Percentiles rank a stretch among this genome's conserved stretches.
Conservation (phyloP, 2,329 filamentous ascomycete species). For the Thielaviopsis punctulata region DNA sequence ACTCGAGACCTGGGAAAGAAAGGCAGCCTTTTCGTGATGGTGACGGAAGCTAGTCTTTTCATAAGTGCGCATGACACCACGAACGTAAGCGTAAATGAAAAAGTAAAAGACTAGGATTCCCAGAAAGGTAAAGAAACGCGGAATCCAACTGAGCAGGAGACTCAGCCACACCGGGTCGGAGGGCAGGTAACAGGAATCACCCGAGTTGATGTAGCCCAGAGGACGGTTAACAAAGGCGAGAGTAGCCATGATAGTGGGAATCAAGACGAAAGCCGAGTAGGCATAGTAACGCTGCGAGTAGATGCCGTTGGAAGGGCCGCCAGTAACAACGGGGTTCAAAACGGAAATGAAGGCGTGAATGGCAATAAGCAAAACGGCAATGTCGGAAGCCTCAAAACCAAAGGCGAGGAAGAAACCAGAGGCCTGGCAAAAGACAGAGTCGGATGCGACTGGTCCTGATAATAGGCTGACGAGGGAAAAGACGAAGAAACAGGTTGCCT, state of each 20-base stretch:
- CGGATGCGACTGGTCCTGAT: constrained; percentile 30
- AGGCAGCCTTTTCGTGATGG: constrained; percentile 2
- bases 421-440: constrained; percentile 45
- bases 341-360: constrained; percentile 58
- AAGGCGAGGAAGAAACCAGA: constrained; percentile 50
- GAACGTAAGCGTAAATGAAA: constrained; percentile 54
- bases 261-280: constrained; percentile 36
- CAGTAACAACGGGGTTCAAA: constrained; percentile 33
- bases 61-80: constrained; percentile 13
- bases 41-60: constrained; percentile 7
- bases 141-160: constrained; percentile 53
- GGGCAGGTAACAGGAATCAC: constrained; percentile 54
- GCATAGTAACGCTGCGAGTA: constrained; percentile 48
- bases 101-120: constrained; percentile 48
- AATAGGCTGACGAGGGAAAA: constrained; percentile 43
- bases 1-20: constrained; percentile 2
- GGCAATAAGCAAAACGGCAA: constrained; percentile 55
- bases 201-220: constrained; percentile 40
- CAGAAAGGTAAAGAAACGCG: constrained; percentile 50
- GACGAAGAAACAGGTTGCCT: constrained; percentile 50
- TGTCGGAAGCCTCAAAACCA: constrained; percentile 53
- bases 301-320: constrained; percentile 40
- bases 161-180: constrained; percentile 51
- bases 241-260: constrained; percentile 42
- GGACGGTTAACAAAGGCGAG: constrained; percentile 43